Conservation (phyloP, 225 moss, liverwort and hornwort species). For the Physcomitrellopsis africana region DNA sequence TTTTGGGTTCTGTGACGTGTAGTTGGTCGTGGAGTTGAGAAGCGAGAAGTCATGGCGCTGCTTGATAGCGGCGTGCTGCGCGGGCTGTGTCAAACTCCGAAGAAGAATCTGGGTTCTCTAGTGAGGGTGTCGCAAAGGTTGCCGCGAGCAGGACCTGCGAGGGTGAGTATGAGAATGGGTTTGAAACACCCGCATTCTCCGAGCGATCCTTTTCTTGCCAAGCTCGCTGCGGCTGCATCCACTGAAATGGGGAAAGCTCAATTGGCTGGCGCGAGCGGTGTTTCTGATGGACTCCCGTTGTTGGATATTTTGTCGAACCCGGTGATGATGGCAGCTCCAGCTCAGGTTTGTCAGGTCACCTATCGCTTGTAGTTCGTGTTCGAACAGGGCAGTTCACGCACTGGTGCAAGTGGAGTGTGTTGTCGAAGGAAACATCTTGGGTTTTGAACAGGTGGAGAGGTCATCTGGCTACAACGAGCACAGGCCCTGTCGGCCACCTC, state of each 20-base stretch:
- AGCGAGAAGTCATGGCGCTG: slow-evolving; percentile 45
- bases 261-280: slow-evolving; percentile 72
- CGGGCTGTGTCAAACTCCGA: slow-evolving; percentile 48
- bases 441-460: slow-evolving; percentile 79
- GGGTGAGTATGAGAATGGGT: slow-evolving; percentile 83
- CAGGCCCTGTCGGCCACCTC: slow-evolving; percentile 94
- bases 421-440: not conserved
- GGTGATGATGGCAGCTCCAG: slow-evolving; percentile 97
- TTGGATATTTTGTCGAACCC: slow-evolving; percentile 77
- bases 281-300: slow-evolving; percentile 77
- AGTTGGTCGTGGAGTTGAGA: not conserved
- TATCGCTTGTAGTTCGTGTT: not conserved
- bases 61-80: slow-evolving; percentile 49
- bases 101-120: slow-evolving; percentile 9
- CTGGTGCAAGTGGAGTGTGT: not conserved
- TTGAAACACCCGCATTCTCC: slow-evolving; percentile 74
- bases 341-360: slow-evolving; percentile 62
- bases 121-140: slow-evolving; percentile 25
- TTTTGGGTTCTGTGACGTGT: not conserved
- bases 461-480: slow-evolving; percentile 97
- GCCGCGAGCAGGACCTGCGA: slow-evolving; percentile 41
- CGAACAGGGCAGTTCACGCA: not conserved
- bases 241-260: slow-evolving; percentile 86
- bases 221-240: slow-evolving; percentile 83
- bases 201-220: slow-evolving; percentile 82